Evolutionary conservation across 2,329 filamentous ascomycete species (phyloP).

Genomic region (Clonostachys chloroleuca): DNA sequence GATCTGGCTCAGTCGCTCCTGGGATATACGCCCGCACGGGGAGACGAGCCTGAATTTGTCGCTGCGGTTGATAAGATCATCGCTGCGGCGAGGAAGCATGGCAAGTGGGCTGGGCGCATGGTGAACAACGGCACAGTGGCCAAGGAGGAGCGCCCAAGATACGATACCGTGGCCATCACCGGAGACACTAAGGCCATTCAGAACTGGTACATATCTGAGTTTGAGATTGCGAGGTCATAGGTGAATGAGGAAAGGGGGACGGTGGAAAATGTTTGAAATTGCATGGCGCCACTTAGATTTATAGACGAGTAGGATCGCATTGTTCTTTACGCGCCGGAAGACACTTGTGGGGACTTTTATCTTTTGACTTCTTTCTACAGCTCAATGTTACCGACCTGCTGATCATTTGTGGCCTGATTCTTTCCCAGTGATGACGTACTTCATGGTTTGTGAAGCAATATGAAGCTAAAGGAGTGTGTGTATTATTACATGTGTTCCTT

Average conservation of each 20-base stretch:
- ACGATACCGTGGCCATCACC: constrained; percentile 36
- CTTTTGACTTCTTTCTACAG: too few relatives aligned
- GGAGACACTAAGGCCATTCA: constrained; percentile 41
- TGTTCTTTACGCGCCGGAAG: too few relatives aligned
- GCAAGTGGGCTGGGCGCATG: constrained; percentile 45
- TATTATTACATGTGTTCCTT: too few relatives aligned
- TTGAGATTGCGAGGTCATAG: constrained; percentile 28
- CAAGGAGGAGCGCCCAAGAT: constrained; percentile 28
- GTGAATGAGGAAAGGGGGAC: background rate
- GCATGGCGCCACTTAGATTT: too few relatives aligned
- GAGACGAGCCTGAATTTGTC: constrained; percentile 41
- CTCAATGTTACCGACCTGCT: too few relatives aligned
- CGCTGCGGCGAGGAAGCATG: constrained; percentile 36
- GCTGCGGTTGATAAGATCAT: constrained; percentile 39
- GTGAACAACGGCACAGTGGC: constrained; percentile 34
- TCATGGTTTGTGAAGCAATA: too few relatives aligned
- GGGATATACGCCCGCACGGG: constrained; percentile 37
- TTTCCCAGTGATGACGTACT: too few relatives aligned
- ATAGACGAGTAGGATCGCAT: too few relatives aligned
- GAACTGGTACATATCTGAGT: constrained; percentile 40
- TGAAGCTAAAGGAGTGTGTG: too few relatives aligned
- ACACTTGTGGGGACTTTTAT: too few relatives aligned
- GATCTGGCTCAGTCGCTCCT: constrained; percentile 30
- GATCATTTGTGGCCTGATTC: too few relatives aligned
- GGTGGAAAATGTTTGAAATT: too few relatives aligned